Evolutionary conservation across 306 rosid genomes (phyloP).

Genomic region (Malus sylvestris): DNA sequence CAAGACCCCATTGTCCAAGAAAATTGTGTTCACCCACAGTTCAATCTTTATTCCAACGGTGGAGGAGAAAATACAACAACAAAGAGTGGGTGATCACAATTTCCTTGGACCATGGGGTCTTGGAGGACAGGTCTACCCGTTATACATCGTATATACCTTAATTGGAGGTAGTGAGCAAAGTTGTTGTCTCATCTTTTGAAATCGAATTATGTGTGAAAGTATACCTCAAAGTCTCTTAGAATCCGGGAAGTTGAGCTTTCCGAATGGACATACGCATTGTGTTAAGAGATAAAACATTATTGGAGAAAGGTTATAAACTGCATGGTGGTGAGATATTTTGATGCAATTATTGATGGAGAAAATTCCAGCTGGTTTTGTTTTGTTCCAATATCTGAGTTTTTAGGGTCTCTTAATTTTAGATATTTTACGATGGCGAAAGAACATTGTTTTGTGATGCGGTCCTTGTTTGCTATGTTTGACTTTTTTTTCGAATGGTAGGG

Average conservation of each 20-base stretch:
- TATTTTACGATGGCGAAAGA: not conserved
- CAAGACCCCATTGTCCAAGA: not conserved
- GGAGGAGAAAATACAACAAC: not conserved
- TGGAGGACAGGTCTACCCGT: not conserved
- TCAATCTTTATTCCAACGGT: not conserved
- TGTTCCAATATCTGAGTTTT: not conserved
- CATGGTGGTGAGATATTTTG: not conserved
- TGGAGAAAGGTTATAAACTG: not conserved
- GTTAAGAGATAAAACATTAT: not conserved
- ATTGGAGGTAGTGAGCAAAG: not conserved
- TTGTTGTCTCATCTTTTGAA: not conserved
- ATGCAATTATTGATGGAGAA: not conserved
- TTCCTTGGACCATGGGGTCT: not conserved
- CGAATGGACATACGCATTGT: not conserved
- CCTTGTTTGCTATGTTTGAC: conserved; percentile 3
- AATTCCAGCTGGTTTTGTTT: not conserved
- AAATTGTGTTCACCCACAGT: not conserved
- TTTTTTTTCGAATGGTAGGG: not conserved
- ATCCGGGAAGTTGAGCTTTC: not conserved
- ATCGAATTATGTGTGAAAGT: not conserved
- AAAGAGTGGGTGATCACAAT: not conserved
- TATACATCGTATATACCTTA: not conserved
- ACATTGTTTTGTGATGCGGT: not conserved
- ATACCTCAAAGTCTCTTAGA: not conserved
- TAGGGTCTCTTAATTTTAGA: not conserved